Evolutionary conservation across 768 basidiomycete genomes (phyloP), one percentile per base, ranked within the genome.

Genomic region (Tylopilus sp.): DNA sequence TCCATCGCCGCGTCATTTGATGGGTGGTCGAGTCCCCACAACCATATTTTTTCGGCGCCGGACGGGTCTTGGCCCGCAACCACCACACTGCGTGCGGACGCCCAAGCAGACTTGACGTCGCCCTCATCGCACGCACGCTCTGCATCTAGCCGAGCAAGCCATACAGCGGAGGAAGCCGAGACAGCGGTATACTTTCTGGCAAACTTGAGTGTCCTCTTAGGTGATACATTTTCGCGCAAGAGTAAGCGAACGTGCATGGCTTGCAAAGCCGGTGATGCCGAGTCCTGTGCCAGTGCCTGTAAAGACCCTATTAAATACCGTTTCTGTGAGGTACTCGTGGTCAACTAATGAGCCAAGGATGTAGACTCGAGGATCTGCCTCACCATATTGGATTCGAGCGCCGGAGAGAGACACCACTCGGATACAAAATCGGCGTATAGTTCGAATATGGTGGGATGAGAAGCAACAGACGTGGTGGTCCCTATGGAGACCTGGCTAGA

Each of bases 231-330:
- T 41, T 58, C 52, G 22, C 49, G 53, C 20, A 68, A 50, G 13
- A 77, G 68, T 5, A 77, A 56, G 21, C 62, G 65, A 15, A 77
- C 30, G 50, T 75, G 69, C 13, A 70, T 64, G 10, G 71, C 65
- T 43, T 71, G 70, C 44, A 79, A 56, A 23, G 55, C 55, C 5
- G 73, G 57, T 3, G 55, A 56, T 44, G 57, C 56, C 5, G 58
- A 28, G 12, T 28, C 48, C 47, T 61, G 59, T 36, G 73, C 68
- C 35, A 76, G 53, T 36, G 65, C 62, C 38, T 71, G 69, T 53
- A 83, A 59, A 40, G 74, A 77, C 38, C 65, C 64, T 51, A 76
- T 65, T 35, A 88, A 70, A 66, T 84, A 90, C 47, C 63, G 55
- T 69, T 77, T 80, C 85, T 86, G 64, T 40, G 2, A 35, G 11